Conservation (phyloP, 2,329 filamentous ascomycete genomes). For the Zymoseptoria passerinii region DNA sequence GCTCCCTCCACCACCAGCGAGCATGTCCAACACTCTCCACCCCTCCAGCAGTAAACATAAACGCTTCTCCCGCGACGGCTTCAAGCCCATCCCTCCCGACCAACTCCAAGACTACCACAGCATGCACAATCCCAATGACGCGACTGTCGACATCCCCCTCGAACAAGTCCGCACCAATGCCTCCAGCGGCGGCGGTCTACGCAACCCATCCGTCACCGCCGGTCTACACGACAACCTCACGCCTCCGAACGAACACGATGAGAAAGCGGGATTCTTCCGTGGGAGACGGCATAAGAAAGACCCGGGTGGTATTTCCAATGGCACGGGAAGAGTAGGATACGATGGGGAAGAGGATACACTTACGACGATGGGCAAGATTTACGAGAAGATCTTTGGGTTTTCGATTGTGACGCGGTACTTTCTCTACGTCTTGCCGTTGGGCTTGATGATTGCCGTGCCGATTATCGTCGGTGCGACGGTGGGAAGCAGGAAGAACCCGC, state of each 20-base stretch:
- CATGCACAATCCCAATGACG: conserved; percentile 35
- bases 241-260: conserved; percentile 25
- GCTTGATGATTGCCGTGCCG: conserved; percentile 50
- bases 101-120: conserved; percentile 5
- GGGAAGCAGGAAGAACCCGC: conserved; percentile 29
- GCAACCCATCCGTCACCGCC: conserved; percentile 33
- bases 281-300: conserved; percentile 29
- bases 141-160: conserved; percentile 55
- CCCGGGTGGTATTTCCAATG: conserved; percentile 18
- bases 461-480: conserved; percentile 54
- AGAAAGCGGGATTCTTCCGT: conserved; percentile 33
- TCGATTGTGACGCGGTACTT: conserved; percentile 57
- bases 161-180: conserved; percentile 44
- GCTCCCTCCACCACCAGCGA: neutral
- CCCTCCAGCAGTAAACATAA: conserved; percentile 13
- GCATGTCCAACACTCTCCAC: conserved; percentile 15
- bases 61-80: conserved; percentile 27
- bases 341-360: conserved; percentile 47
- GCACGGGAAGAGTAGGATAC: conserved; percentile 24
- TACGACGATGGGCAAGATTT: conserved; percentile 52
- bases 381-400: conserved; percentile 53
- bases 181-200: conserved; percentile 34
- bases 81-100: conserved; percentile 17
- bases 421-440: conserved; percentile 53
- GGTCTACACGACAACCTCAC: conserved; percentile 26